These are phyloP conservation scores for Colletotrichum falcatum DNA, from an alignment of 2,329 filamentous ascomycete genomes.

Conservation along the genomic window DNA sequence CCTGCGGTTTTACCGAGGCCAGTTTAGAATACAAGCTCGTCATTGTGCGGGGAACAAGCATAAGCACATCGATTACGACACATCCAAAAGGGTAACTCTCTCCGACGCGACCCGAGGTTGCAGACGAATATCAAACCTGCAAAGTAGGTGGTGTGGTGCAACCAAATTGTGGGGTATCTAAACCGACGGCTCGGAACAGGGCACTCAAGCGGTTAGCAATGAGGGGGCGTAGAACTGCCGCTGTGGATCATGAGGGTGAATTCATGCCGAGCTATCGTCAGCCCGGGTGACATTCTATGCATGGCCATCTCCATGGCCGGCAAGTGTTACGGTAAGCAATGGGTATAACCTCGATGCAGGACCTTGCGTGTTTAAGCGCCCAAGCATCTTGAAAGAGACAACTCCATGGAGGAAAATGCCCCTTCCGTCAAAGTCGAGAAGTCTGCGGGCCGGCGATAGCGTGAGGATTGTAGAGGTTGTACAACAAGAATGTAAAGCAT, in stretches of 20 bases:
- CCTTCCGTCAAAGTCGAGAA: not conserved
- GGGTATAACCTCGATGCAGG: not conserved
- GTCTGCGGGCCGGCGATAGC: no score
- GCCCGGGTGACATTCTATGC: not conserved
- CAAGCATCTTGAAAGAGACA: not conserved
- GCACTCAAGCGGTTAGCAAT: not conserved
- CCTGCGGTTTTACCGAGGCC: no score
- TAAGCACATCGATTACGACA: not conserved
- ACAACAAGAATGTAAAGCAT: no score
- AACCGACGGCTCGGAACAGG: constrained; percentile 16
- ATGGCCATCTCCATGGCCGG: not conserved
- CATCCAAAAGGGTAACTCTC: not conserved
- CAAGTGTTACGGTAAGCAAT: not conserved
- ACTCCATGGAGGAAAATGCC: not conserved
- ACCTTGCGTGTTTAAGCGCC: not conserved
- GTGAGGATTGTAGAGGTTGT: no score
- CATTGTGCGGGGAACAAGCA: not conserved
- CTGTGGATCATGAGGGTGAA: not conserved
- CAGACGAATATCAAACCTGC: not conserved
- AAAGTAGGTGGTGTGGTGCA: not conserved
- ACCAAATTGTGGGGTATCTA: constrained; percentile 2
- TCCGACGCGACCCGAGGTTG: not conserved
- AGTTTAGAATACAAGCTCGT: no score
- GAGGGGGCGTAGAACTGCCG: constrained; percentile 3
- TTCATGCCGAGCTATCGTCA: not conserved